Conservation (phyloP, 768 basidiomycete species). For the Tricholoma furcatifolium region DNA sequence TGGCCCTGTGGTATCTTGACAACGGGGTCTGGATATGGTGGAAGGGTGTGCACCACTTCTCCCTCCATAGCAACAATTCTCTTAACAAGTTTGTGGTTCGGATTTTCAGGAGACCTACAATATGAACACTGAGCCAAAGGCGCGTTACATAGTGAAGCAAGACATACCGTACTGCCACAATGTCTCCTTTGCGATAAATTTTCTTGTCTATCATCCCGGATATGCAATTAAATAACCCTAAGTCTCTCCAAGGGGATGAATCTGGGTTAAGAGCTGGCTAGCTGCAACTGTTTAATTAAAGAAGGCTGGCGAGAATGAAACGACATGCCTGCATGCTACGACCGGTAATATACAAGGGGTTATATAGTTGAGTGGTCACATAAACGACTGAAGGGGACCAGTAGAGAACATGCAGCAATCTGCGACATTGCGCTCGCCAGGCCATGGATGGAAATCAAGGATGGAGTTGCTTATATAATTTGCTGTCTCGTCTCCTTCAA, state of each 20-base stretch:
- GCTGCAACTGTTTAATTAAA: conserved; percentile 15
- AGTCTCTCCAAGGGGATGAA: conserved; percentile 56
- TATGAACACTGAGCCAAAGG: neutral
- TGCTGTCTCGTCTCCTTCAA: neutral
- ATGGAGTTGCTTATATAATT: neutral
- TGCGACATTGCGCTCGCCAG: conserved; percentile 9
- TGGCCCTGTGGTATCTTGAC: conserved; percentile 61
- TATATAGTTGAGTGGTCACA: conserved; percentile 48
- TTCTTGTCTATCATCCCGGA: conserved; percentile 32
- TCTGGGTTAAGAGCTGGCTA: conserved; percentile 77
- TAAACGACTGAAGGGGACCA: conserved; percentile 58
- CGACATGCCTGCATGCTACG: conserved; percentile 71
- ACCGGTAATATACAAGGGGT: conserved; percentile 55
- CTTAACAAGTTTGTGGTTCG: conserved; percentile 56
- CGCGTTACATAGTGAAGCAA: neutral
- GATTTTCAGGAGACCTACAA: conserved; percentile 58
- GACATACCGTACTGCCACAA: conserved; percentile 60
- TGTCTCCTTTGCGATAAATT: conserved; percentile 52
- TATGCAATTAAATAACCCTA: conserved; percentile 61
- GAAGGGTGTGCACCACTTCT: conserved; percentile 63
- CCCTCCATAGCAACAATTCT: conserved; percentile 64
- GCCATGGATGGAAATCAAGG: neutral
- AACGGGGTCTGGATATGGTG: conserved; percentile 58
- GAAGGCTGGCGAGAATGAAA: neutral
- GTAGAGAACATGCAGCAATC: conserved; percentile 36